These are phyloP conservation scores for Glycine latifolia DNA, from an alignment of 306 rosid species.

Conservation along the genomic window DNA sequence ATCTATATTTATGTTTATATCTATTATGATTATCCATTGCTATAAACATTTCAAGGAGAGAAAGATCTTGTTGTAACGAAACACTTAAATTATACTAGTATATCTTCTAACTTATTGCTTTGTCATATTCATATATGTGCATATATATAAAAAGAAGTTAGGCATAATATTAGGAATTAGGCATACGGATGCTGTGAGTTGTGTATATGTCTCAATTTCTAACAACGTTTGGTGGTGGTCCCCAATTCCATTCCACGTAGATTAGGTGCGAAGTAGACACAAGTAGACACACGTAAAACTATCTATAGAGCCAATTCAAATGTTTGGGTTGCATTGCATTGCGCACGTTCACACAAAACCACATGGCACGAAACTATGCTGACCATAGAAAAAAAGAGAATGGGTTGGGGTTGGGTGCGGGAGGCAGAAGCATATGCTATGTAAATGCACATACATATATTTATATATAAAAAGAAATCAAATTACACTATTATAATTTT, in stretches of 20 bases:
- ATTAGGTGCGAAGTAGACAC: no score
- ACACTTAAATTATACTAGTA: no score
- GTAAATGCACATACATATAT: background rate
- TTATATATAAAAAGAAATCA: no score
- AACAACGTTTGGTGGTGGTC: background rate
- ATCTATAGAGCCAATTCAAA: no score
- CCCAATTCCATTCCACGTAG: background rate
- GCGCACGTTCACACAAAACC: background rate
- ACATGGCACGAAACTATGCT: background rate
- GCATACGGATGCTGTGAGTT: background rate
- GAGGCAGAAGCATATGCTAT: background rate
- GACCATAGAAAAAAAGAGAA: background rate
- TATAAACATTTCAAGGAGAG: background rate
- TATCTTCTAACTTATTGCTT: no score
- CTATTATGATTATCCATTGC: no score
- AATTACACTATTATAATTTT: no score
- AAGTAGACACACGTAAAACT: no score
- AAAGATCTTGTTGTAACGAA: background rate
- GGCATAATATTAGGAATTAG: background rate
- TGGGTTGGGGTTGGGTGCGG: background rate
- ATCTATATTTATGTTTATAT: background rate
- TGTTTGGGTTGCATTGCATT: no score
- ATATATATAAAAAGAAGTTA: background rate
- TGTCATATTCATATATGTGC: no score
- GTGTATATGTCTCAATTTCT: background rate